These are phyloP conservation scores for Xylaria castorea DNA, from an alignment of 495 filamentous ascomycete genomes.

Conservation along the genomic window DNA sequence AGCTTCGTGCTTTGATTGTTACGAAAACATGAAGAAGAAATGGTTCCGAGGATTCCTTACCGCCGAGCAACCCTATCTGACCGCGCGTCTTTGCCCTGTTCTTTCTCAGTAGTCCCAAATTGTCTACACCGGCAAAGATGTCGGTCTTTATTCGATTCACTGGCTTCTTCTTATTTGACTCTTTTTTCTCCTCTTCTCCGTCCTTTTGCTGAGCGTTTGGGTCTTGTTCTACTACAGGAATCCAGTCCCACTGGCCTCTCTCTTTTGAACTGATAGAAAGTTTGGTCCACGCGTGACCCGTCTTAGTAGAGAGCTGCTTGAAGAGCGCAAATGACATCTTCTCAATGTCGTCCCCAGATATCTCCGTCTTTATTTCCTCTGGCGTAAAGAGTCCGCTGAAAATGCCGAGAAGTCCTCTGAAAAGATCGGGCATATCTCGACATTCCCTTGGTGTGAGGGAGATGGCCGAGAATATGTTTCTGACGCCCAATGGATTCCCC, in stretches of 20 bases:
- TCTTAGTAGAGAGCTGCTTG: constrained; percentile 34
- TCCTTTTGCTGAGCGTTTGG: not conserved
- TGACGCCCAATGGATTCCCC: constrained; percentile 35
- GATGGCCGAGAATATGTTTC: constrained; percentile 40
- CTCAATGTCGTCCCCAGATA: constrained; percentile 32
- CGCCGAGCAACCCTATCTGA: constrained; percentile 30
- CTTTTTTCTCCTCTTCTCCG: not conserved
- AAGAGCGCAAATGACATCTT: constrained; percentile 36
- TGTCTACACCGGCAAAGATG: constrained; percentile 2
- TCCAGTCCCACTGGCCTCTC: not conserved
- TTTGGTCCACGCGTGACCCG: constrained; percentile 34
- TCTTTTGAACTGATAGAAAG: constrained; percentile 32
- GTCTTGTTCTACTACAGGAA: constrained; percentile 9
- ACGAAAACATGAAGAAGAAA: too few species aligned
- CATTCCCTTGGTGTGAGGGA: constrained; percentile 25
- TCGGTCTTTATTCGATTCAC: not conserved
- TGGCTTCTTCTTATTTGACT: not conserved
- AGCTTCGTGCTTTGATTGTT: too few species aligned
- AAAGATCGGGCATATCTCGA: not conserved
- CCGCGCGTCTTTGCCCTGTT: constrained; percentile 16
- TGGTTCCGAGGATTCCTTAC: too few species aligned
- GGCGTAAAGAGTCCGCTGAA: not conserved
- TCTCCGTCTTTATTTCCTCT: constrained; percentile 9
- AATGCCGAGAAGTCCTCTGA: constrained; percentile 11
- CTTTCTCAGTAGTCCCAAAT: not conserved